phyloP scores from a whole-genome alignment of 352 stramenopile genomes.

The Globisporangium middletonii region DNA sequence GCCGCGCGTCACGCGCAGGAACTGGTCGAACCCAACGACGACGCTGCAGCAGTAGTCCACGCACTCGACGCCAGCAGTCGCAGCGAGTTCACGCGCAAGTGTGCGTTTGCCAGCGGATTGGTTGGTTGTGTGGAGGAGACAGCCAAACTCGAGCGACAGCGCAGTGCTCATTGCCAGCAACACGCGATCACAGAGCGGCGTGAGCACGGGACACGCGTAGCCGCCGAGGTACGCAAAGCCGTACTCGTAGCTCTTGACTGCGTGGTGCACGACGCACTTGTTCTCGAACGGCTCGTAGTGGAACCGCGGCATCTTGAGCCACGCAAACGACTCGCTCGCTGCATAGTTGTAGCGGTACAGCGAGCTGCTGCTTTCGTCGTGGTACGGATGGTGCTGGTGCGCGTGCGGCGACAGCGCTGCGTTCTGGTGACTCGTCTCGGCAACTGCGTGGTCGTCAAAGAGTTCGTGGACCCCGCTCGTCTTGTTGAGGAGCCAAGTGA shows the following conservation, averaged over 20 bases:
- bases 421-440: not conserved
- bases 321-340: constrained; percentile 40
- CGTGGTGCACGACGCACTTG: constrained; percentile 47
- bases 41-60: constrained; percentile 34
- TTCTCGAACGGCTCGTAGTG: constrained; percentile 56
- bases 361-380: constrained; percentile 21
- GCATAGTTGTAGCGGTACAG: constrained; percentile 38
- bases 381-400: constrained; percentile 9
- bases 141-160: constrained; percentile 45
- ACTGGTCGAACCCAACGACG: constrained; percentile 24
- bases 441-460: constrained; percentile 29
- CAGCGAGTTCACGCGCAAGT: constrained; percentile 34
- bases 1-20: constrained; percentile 32
- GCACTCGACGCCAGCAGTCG: constrained; percentile 36
- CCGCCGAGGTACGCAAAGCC: constrained; percentile 51
- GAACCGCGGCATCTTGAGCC: constrained; percentile 57
- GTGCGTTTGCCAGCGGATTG: constrained; percentile 32
- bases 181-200: constrained; percentile 50
- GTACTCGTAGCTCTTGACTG: constrained; percentile 57
- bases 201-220: constrained; percentile 38
- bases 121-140: constrained; percentile 29
- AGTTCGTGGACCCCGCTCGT: constrained; percentile 36
- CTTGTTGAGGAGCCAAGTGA: constrained; percentile 50
- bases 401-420: not conserved
- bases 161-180: constrained; percentile 48